These are phyloP conservation scores for Podila minutissima DNA, from an alignment of 192 early-diverging fungal species.

Conservation along the genomic window DNA sequence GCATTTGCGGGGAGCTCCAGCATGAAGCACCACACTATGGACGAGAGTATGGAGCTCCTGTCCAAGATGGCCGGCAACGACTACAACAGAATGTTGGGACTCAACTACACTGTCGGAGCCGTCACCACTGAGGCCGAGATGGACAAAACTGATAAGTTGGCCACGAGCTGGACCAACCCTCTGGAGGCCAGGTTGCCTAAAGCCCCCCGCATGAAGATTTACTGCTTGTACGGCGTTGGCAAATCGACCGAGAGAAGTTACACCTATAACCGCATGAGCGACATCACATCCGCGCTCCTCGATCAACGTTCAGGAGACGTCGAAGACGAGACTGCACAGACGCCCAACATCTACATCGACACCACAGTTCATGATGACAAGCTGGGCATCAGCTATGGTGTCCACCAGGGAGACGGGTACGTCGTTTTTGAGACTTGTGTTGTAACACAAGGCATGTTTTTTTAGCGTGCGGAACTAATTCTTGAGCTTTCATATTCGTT, in stretches of 20 bases:
- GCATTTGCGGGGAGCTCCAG: conserved; percentile 27
- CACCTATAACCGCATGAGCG: conserved; percentile 69
- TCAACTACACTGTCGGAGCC: conserved; percentile 76
- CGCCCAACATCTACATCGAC: conserved; percentile 62
- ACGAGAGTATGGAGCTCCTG: conserved; percentile 61
- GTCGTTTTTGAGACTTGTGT: neutral
- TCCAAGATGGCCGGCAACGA: conserved; percentile 58
- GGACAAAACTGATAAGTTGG: conserved; percentile 62
- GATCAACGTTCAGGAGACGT: conserved; percentile 42
- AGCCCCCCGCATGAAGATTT: conserved; percentile 81
- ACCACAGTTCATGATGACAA: conserved; percentile 62
- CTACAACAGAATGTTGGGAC: conserved; percentile 59
- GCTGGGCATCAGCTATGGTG: conserved; percentile 73
- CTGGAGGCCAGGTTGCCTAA: conserved; percentile 75
- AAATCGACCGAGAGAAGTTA: conserved; percentile 85
- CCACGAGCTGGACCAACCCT: conserved; percentile 83
- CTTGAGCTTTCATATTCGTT: neutral
- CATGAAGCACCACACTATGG: conserved; percentile 53
- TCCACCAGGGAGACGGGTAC: conserved; percentile 74
- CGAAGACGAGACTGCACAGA: conserved; percentile 23
- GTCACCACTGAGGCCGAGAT: conserved; percentile 67
- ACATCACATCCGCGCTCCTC: conserved; percentile 20
- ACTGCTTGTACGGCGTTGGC: conserved; percentile 86
- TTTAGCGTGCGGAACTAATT: neutral
- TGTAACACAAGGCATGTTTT: neutral